A percentile compares a stretch with the other conserved stretches of the same genome.
phyloP scores from a whole-genome alignment of 1,139 yeast genomes.

The Candida labiduridarum region DNA sequence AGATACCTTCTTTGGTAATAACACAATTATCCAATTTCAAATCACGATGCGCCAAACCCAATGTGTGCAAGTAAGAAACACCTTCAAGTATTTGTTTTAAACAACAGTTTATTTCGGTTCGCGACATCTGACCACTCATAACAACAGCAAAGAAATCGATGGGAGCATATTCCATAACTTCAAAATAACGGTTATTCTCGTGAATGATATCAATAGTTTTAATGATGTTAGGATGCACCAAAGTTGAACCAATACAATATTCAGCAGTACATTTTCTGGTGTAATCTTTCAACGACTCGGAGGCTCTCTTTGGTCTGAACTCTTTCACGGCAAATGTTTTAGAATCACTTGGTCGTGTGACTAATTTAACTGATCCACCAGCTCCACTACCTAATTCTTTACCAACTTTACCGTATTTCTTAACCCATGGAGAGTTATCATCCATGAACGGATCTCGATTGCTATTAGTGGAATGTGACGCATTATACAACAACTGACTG shows the following conservation, averaged over 20 bases:
- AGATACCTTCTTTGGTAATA: slow-evolving; percentile 79
- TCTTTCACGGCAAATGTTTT: slow-evolving; percentile 96
- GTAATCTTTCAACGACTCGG: slow-evolving; percentile 86
- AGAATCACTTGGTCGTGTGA: slow-evolving; percentile 77
- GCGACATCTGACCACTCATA: slow-evolving; percentile 92
- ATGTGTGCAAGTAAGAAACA: slow-evolving; percentile 76
- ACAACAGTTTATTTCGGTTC: slow-evolving; percentile 85
- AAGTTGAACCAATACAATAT: slow-evolving; percentile 93
- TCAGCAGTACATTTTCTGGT: slow-evolving; percentile 96
- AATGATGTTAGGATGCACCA: slow-evolving; percentile 91
- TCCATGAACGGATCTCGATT: slow-evolving; percentile 48
- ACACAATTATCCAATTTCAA: slow-evolving; percentile 94
- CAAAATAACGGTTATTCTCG: slow-evolving; percentile 84
- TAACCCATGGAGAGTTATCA: slow-evolving; percentile 67
- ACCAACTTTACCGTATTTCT: slow-evolving; percentile 88
- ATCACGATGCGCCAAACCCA: slow-evolving; percentile 96
- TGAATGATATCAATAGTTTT: slow-evolving; percentile 91
- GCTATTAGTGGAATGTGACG: slow-evolving; percentile 29
- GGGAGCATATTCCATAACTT: slow-evolving; percentile 98
- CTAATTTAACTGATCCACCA: slow-evolving; percentile 91
- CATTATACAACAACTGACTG: slow-evolving; percentile 43
- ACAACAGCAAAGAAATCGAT: slow-evolving; percentile 96
- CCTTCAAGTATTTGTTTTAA: slow-evolving; percentile 86
- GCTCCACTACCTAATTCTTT: slow-evolving; percentile 95
- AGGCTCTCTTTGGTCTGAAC: slow-evolving; percentile 81